These are phyloP conservation scores for Pythium biforme DNA, from an alignment of 352 stramenopile species.

Conservation along the genomic window DNA sequence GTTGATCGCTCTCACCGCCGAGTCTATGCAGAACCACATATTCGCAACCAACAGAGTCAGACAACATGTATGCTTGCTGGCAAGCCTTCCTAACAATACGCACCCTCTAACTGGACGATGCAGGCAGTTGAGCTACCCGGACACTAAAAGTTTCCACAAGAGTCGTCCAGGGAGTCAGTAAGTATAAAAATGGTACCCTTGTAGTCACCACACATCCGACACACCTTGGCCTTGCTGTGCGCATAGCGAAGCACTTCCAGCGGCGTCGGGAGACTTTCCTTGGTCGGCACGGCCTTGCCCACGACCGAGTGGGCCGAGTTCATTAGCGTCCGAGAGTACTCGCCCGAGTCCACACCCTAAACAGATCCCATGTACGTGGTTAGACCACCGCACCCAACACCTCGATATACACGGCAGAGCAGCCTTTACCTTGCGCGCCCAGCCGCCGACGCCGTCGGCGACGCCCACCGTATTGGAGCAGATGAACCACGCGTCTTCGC, in stretches of 20 bases:
- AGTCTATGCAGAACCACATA: constrained; percentile 36
- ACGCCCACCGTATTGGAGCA: constrained; percentile 75
- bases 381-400: not conserved
- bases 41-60: too few relatives aligned
- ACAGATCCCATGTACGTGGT: not conserved
- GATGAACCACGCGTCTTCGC: constrained; percentile 87
- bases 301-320: constrained; percentile 40
- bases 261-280: constrained; percentile 41
- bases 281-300: constrained; percentile 14
- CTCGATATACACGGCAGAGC: not conserved
- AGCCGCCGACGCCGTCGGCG: constrained; percentile 84
- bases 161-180: too few relatives aligned
- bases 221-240: constrained; percentile 59
- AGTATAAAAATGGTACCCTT: too few relatives aligned
- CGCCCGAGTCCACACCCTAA: constrained; percentile 83
- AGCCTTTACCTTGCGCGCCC: constrained; percentile 67
- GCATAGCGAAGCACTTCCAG: constrained; percentile 71
- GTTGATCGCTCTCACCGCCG: constrained; percentile 84
- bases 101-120: constrained; percentile 78
- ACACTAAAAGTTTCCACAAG: too few relatives aligned
- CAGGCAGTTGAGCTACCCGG: constrained; percentile 84
- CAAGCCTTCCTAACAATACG: too few relatives aligned
- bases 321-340: constrained; percentile 87
- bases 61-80: too few relatives aligned
- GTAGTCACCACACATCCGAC: too few relatives aligned